A percentile compares a stretch with the other conserved stretches of the same genome.
These are phyloP conservation scores for Daldinia vernicosa DNA, from an alignment of 495 filamentous ascomycete species.

Conservation along the genomic window DNA sequence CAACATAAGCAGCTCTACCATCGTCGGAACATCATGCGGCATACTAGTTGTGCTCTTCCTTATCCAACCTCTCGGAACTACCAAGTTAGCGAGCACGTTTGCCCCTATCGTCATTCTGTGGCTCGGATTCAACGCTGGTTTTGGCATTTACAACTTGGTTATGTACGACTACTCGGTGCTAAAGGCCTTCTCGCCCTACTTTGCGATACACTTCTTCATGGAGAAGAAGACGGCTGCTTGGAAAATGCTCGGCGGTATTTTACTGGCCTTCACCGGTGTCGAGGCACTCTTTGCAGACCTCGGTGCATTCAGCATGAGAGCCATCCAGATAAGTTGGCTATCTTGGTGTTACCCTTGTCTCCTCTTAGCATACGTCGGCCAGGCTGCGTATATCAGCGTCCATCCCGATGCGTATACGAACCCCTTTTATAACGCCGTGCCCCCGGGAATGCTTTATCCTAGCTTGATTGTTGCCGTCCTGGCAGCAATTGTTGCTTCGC, in stretches of 20 bases:
- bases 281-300: slow-evolving; percentile 80
- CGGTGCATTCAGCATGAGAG: slow-evolving; percentile 69
- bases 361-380: slow-evolving; percentile 75
- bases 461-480: slow-evolving; percentile 71
- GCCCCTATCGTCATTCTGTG: slow-evolving; percentile 79
- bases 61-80: slow-evolving; percentile 75
- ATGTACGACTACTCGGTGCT: slow-evolving; percentile 71
- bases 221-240: slow-evolving; percentile 70
- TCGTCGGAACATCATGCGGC: slow-evolving; percentile 73
- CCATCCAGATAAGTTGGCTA: slow-evolving; percentile 74
- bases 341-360: slow-evolving; percentile 72
- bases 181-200: slow-evolving; percentile 74
- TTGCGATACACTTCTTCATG: slow-evolving; percentile 68
- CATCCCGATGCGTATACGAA: slow-evolving; percentile 70
- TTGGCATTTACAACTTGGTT: slow-evolving; percentile 76
- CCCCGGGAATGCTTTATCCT: slow-evolving; percentile 72
- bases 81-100: slow-evolving; percentile 70
- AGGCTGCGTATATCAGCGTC: slow-evolving; percentile 74
- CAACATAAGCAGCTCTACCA: slow-evolving; percentile 59
- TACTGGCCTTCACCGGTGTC: slow-evolving; percentile 77
- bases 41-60: slow-evolving; percentile 74
- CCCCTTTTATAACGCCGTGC: slow-evolving; percentile 74
- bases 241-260: slow-evolving; percentile 72
- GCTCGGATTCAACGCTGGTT: slow-evolving; percentile 71
- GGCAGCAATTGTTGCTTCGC: slow-evolving; percentile 77